These are phyloP conservation scores for Hysterangium stoloniferum DNA, from an alignment of 768 basidiomycete species.

Conservation along the genomic window DNA sequence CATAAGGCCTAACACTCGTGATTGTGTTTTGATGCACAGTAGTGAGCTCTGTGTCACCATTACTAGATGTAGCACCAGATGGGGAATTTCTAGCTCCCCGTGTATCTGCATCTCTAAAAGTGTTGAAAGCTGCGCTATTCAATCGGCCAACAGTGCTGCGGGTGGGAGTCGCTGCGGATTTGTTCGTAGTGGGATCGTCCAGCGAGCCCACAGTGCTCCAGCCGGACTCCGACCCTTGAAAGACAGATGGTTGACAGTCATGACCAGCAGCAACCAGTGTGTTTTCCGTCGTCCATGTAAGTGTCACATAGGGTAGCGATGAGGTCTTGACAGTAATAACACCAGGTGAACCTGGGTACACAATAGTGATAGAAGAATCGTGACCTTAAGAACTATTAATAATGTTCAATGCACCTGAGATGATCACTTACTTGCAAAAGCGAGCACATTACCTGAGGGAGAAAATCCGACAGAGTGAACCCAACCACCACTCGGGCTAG, in stretches of 20 bases:
- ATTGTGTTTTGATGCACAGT: slow-evolving; percentile 99
- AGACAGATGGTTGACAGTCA: slow-evolving; percentile 92
- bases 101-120: slow-evolving; percentile 87
- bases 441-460: slow-evolving; percentile 89
- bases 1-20: slow-evolving; percentile 80
- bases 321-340: slow-evolving; percentile 69
- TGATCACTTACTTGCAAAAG: slow-evolving; percentile 76
- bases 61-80: slow-evolving; percentile 25
- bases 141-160: slow-evolving; percentile 54
- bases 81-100: slow-evolving; percentile 42
- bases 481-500: slow-evolving; percentile 90
- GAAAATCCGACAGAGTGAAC: slow-evolving; percentile 95
- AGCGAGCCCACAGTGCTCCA: slow-evolving; percentile 80
- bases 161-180: slow-evolving; percentile 31
- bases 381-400: slow-evolving; percentile 51
- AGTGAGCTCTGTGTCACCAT: slow-evolving; percentile 61
- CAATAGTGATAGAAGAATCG: slow-evolving; percentile 88
- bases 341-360: slow-evolving; percentile 66
- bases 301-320: slow-evolving; percentile 74
- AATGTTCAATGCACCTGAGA: slow-evolving; percentile 2
- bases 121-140: slow-evolving; percentile 89
- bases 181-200: slow-evolving; percentile 61
- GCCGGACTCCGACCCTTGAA: slow-evolving; percentile 63
- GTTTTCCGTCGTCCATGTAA: slow-evolving; percentile 81
- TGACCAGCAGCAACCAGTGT: slow-evolving; percentile 88